Evolutionary conservation across 2,329 filamentous ascomycete species (phyloP), one percentile per base, ranked within the genome.

Genomic region (Phialophora chinensis): DNA sequence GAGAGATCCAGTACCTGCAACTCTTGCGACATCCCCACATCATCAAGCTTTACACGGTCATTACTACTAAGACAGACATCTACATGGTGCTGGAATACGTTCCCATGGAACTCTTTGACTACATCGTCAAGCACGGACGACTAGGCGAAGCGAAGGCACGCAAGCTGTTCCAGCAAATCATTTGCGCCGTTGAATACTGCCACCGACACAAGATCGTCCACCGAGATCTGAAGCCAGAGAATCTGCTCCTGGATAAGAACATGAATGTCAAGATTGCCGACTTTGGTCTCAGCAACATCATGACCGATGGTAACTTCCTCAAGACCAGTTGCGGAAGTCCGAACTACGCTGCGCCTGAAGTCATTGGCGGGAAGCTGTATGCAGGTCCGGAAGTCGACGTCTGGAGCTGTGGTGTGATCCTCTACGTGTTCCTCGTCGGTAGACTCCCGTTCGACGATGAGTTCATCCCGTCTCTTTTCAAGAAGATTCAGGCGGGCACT

Each of bases 51-150:
- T 97, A 92, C 79, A 98, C 95, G 33, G 95, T 99, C 71, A 98
- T 99, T 78, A 97, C 96, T 69, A 97, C 94, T 6, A 88, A 89
- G 27, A 88, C 87, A 69, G 95, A 99, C 78, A 99, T 99, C 77
- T 95, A 98, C 79, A 99, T 99, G 95, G 95, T 99, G 57, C 87
- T 99, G 72, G 95, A 99, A 80, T 99, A 96, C 79, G 95, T 95
- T 50, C 95, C 95, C 68, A 92, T 92, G 68, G 95, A 99, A 80
- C 85, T 99, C 67, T 99, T 99, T 80, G 94, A 99, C 79, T 98
- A 98, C 80, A 95, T 99, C 69, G 95, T 99, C 66, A 90, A 93
- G 76, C 89, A 97, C 76, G 95, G 95, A 63, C 90, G 91, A 76
- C 92, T 98, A 86, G 88, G 90, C 73, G 95, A 99, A 79, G 86